These are phyloP conservation scores for Clonostachys solani DNA, from an alignment of 2,329 filamentous ascomycete genomes.

Conservation along the genomic window DNA sequence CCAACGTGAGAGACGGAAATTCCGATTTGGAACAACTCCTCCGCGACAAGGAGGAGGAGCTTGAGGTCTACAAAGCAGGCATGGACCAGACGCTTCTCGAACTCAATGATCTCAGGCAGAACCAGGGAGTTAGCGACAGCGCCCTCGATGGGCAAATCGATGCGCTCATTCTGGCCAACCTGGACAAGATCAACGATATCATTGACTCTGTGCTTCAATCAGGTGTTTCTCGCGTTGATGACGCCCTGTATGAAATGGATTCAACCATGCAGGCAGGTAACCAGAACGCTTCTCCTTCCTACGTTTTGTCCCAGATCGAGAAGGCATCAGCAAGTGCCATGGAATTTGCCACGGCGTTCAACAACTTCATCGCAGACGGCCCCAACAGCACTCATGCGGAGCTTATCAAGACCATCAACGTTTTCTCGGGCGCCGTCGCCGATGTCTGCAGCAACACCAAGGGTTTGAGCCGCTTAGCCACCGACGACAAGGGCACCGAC, in stretches of 20 bases:
- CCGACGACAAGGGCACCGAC: conserved; percentile 92
- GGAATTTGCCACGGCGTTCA: conserved; percentile 97
- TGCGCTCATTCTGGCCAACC: conserved; percentile 77
- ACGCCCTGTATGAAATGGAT: conserved; percentile 94
- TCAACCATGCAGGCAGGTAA: conserved; percentile 98
- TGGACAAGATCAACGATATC: conserved; percentile 93
- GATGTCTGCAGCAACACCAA: conserved; percentile 97
- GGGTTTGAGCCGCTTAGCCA: conserved; percentile 86
- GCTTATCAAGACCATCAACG: conserved; percentile 87
- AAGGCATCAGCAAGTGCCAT: conserved; percentile 93
- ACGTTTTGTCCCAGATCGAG: conserved; percentile 94
- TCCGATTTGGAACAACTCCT: conserved; percentile 82
- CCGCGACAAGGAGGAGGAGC: conserved; percentile 93
- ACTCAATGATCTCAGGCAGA: conserved; percentile 80
- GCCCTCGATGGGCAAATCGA: conserved; percentile 90
- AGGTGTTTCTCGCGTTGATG: conserved; percentile 89
- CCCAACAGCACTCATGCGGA: conserved; percentile 86
- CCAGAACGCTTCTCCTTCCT: conserved; percentile 92
- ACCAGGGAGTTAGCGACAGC: conserved; percentile 70
- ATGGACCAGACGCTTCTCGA: conserved; percentile 96
- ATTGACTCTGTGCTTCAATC: conserved; percentile 95
- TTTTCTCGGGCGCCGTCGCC: conserved; percentile 84
- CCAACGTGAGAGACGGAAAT: conserved; percentile 73
- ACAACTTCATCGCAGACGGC: conserved; percentile 96
- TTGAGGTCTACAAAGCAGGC: conserved; percentile 95